These are phyloP conservation scores for Tricholoma furcatifolium DNA, from an alignment of 768 basidiomycete genomes.

Conservation along the genomic window DNA sequence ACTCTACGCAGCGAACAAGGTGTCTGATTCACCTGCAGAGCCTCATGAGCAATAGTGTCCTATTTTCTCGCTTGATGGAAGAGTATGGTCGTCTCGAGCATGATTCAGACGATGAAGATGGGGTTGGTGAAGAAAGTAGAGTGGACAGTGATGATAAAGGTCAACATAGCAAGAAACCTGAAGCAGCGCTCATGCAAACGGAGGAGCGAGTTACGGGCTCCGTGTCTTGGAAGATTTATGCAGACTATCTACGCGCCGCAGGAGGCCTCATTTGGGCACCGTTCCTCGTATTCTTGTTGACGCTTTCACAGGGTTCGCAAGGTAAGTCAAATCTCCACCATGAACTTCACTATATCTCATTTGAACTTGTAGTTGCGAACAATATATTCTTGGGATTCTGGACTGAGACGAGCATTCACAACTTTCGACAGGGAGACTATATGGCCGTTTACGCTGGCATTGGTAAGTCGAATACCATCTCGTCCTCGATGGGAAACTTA, in stretches of 20 bases:
- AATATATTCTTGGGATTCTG: constrained; percentile 74
- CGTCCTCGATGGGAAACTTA: neutral
- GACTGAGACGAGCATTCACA: constrained; percentile 52
- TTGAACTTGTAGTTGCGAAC: constrained; percentile 46
- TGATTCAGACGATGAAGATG: constrained; percentile 31
- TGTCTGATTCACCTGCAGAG: constrained; percentile 28
- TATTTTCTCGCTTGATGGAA: constrained; percentile 52
- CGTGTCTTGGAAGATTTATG: constrained; percentile 48
- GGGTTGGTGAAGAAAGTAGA: constrained; percentile 9
- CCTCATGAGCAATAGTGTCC: constrained; percentile 38
- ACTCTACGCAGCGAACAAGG: constrained; percentile 1
- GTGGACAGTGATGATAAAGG: neutral
- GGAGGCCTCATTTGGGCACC: constrained; percentile 50
- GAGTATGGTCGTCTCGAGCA: constrained; percentile 47
- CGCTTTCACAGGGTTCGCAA: constrained; percentile 45
- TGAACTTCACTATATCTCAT: neutral
- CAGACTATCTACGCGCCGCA: constrained; percentile 43
- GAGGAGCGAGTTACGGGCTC: constrained; percentile 59
- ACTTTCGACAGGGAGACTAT: constrained; percentile 61
- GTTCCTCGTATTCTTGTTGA: constrained; percentile 40
- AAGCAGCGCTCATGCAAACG: constrained; percentile 41
- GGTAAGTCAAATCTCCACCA: constrained; percentile 29
- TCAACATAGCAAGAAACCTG: constrained; percentile 22
- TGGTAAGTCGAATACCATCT: constrained; percentile 25
- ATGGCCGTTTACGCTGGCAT: constrained; percentile 58